A percentile compares a stretch with the other conserved stretches of the same genome.
Conservation (phyloP, 345 rosid species). For the Citrus cavaleriei region DNA sequence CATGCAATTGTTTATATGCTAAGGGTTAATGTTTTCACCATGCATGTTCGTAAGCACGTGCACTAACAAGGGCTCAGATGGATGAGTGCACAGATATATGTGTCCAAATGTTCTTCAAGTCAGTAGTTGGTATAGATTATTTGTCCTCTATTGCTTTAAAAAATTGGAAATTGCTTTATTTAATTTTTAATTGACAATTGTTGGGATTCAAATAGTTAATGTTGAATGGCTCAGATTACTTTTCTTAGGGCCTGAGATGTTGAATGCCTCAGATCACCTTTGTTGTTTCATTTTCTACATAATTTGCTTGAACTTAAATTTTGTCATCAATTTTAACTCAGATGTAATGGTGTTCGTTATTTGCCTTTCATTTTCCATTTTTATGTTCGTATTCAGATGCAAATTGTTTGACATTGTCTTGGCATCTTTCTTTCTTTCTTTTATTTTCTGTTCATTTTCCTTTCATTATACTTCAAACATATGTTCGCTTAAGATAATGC, state of each 20-base stretch:
- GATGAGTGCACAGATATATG: background rate
- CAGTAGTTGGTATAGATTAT: background rate
- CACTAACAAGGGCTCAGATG: too few relatives aligned
- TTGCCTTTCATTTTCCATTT: background rate
- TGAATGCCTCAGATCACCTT: background rate
- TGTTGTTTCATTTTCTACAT: background rate
- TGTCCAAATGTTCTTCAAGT: background rate
- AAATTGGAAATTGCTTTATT: background rate
- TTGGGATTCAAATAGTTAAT: background rate
- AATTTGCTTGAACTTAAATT: background rate
- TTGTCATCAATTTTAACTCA: background rate
- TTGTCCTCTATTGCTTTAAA: background rate
- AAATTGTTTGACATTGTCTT: background rate
- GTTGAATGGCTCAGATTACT: too few relatives aligned
- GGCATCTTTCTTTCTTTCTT: background rate
- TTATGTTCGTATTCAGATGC: background rate
- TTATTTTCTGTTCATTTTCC: background rate
- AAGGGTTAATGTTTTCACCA: background rate
- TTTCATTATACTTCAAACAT: background rate
- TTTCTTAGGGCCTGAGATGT: too few relatives aligned
- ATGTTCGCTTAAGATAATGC: slow-evolving; percentile 10
- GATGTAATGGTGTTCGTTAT: background rate
- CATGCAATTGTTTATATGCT: background rate
- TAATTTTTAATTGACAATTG: background rate
- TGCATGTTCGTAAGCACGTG: background rate